phyloP scores from a whole-genome alignment of 352 stramenopile genomes.

The Pythium brachiatum region DNA sequence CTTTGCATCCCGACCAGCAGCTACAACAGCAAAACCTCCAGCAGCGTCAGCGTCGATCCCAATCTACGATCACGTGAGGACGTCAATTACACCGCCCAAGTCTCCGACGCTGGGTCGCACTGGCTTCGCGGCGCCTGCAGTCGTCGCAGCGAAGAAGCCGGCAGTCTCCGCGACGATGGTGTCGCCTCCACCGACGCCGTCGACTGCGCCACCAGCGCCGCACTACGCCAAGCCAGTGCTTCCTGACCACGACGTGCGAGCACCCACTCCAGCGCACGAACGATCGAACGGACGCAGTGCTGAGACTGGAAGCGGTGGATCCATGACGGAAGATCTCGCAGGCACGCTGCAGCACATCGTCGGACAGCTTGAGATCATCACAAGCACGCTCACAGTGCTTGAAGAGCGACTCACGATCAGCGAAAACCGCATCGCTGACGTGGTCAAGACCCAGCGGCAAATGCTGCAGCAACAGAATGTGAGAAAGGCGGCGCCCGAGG shows the following conservation, averaged over 20 bases:
- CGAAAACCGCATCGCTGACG: slow-evolving; percentile 73
- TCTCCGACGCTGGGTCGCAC: slow-evolving; percentile 9
- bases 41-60: background rate
- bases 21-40: background rate
- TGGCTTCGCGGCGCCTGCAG: slow-evolving; percentile 5
- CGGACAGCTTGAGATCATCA: slow-evolving; percentile 88
- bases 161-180: background rate
- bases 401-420: slow-evolving; percentile 84
- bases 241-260: slow-evolving; percentile 26
- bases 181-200: slow-evolving; percentile 39
- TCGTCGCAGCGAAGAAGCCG: slow-evolving; percentile 15
- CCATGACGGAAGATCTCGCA: slow-evolving; percentile 34
- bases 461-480: slow-evolving; percentile 40
- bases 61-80: background rate
- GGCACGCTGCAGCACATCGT: slow-evolving; percentile 87
- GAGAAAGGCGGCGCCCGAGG: background rate
- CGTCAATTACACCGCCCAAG: background rate
- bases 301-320: background rate
- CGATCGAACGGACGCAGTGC: slow-evolving; percentile 11
- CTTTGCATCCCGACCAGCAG: background rate
- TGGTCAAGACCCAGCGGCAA: slow-evolving; percentile 60
- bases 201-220: slow-evolving; percentile 31
- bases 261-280: slow-evolving; percentile 19
- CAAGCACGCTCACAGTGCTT: slow-evolving; percentile 73
- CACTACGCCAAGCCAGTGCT: slow-evolving; percentile 38